Percentiles rank a stretch among this genome's conserved stretches.
phyloP scores from a whole-genome alignment of 768 basidiomycete genomes.

The Pleurotus platypus region DNA sequence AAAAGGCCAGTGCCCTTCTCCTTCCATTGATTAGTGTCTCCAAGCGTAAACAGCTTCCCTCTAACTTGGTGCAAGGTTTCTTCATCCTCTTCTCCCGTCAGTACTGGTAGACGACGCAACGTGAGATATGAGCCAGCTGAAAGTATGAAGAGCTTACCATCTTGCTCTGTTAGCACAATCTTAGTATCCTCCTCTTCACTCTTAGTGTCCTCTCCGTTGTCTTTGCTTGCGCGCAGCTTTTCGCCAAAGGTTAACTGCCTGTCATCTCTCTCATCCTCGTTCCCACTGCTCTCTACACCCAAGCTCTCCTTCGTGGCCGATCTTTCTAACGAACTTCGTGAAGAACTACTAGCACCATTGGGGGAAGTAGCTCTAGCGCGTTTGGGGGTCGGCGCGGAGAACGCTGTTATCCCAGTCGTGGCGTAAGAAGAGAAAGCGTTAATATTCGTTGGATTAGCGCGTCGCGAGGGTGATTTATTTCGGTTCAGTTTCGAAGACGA shows the following conservation, averaged over 20 bases:
- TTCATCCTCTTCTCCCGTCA: slow-evolving; percentile 81
- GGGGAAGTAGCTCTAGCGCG: slow-evolving; percentile 53
- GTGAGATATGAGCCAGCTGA: slow-evolving; percentile 5
- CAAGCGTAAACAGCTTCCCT: slow-evolving; percentile 68
- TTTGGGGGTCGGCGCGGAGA: slow-evolving; percentile 49
- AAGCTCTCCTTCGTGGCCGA: slow-evolving; percentile 22
- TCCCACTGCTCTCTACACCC: slow-evolving; percentile 31
- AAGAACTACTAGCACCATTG: slow-evolving; percentile 26
- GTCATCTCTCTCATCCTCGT: slow-evolving; percentile 46
- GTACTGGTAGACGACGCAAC: slow-evolving; percentile 36
- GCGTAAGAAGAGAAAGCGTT: slow-evolving; percentile 65
- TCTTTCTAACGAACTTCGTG: slow-evolving; percentile 42
- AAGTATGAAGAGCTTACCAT: slow-evolving; percentile 39
- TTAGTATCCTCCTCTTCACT: slow-evolving; percentile 47
- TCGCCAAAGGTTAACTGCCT: slow-evolving; percentile 53
- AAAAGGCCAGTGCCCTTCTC: slow-evolving; percentile 73
- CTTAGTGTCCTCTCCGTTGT: slow-evolving; percentile 50
- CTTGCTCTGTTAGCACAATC: slow-evolving; percentile 61
- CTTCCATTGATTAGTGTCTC: slow-evolving; percentile 63
- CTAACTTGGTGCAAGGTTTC: slow-evolving; percentile 73
- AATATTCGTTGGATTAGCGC: slow-evolving; percentile 34
- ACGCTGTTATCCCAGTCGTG: slow-evolving; percentile 40
- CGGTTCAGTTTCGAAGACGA: slow-evolving; percentile 35
- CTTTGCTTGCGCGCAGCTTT: slow-evolving; percentile 59
- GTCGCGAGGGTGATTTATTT: slow-evolving; percentile 57